Conservation (phyloP, 2,329 filamentous ascomycete genomes). For the Colletotrichum sansevieriae region DNA sequence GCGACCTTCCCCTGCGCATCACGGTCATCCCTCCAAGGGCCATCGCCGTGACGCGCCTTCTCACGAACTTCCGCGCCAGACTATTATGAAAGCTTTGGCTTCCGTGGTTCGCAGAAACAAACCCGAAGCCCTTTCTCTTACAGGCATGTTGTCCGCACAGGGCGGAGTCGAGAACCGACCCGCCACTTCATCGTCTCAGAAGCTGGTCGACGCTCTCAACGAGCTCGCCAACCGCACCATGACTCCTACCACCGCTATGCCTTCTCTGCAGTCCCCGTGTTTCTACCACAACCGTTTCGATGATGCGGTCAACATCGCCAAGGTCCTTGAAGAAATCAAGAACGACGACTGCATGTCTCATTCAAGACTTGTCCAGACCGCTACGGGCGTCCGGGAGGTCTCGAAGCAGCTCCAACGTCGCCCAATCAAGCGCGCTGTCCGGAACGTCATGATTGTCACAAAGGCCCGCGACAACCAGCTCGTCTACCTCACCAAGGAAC, state of each 20-base stretch:
- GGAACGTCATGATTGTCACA: constrained; percentile 97
- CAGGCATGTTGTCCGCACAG: constrained; percentile 68
- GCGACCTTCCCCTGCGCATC: constrained; percentile 30
- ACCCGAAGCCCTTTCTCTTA: constrained; percentile 73
- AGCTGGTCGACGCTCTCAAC: constrained; percentile 72
- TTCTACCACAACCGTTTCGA: constrained; percentile 99
- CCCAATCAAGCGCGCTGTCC: constrained; percentile 91
- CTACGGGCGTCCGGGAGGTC: constrained; percentile 93
- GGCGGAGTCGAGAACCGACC: constrained; percentile 53
- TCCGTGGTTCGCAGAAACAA: constrained; percentile 73
- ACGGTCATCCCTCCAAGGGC: constrained; percentile 41
- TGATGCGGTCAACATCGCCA: constrained; percentile 93
- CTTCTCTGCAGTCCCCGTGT: constrained; percentile 88
- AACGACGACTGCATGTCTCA: constrained; percentile 92
- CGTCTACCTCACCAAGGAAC: constrained; percentile 87
- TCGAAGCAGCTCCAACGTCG: constrained; percentile 94
- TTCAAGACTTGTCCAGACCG: constrained; percentile 93
- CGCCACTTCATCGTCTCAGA: constrained; percentile 67
- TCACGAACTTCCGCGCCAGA: constrained; percentile 81
- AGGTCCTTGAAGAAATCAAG: constrained; percentile 93
- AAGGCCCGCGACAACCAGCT: constrained; percentile 96
- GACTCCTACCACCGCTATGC: constrained; percentile 66
- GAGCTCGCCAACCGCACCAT: constrained; percentile 61
- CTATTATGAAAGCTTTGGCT: constrained; percentile 84
- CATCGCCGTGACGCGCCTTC: constrained; percentile 66